phyloP scores from a whole-genome alignment of 2,329 filamentous ascomycete genomes.

The Geosmithia putterillii region DNA sequence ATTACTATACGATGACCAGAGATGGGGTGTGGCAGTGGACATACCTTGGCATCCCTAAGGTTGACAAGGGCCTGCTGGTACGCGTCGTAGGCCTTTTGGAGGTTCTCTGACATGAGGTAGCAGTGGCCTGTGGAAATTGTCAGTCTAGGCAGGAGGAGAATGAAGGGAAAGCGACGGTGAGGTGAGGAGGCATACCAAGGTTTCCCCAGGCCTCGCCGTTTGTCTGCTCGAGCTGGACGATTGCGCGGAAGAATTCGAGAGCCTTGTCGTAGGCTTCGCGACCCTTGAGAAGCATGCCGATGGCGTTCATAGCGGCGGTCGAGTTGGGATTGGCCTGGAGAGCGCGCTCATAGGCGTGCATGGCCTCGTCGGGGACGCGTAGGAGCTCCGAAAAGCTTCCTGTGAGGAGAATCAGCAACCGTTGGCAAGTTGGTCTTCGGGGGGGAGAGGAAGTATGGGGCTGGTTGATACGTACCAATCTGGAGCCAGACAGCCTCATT shows the following conservation, averaged over 20 bases:
- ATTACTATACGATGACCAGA: slow-evolving; percentile 5
- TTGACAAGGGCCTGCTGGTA: slow-evolving; percentile 95
- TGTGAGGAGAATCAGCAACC: too few species aligned
- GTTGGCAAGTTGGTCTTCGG: slow-evolving; percentile 4
- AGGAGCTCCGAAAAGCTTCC: slow-evolving; percentile 79
- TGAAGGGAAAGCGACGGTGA: background rate
- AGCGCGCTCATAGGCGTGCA: slow-evolving; percentile 82
- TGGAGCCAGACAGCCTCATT: slow-evolving; percentile 90
- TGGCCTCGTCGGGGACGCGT: slow-evolving; percentile 78
- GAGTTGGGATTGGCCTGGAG: slow-evolving; percentile 81
- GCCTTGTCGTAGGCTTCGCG: slow-evolving; percentile 91
- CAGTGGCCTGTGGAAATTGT: slow-evolving; percentile 62
- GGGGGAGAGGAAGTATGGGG: background rate
- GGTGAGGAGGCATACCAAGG: slow-evolving; percentile 47
- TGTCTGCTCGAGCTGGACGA: slow-evolving; percentile 75
- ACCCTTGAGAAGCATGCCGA: slow-evolving; percentile 80
- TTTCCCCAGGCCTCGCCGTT: slow-evolving; percentile 97
- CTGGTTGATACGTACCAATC: slow-evolving; percentile 53
- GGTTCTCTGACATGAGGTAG: slow-evolving; percentile 96
- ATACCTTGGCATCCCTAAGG: slow-evolving; percentile 80
- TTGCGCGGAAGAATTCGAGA: slow-evolving; percentile 83
- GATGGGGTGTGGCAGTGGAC: slow-evolving; percentile 8
- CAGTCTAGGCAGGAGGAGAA: background rate
- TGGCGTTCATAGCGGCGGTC: slow-evolving; percentile 83
- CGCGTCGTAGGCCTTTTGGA: slow-evolving; percentile 91